Evolutionary conservation across 768 basidiomycete species (phyloP), one percentile per base, ranked within the genome.

Genomic region (Dacryopinax primogenitus): DNA sequence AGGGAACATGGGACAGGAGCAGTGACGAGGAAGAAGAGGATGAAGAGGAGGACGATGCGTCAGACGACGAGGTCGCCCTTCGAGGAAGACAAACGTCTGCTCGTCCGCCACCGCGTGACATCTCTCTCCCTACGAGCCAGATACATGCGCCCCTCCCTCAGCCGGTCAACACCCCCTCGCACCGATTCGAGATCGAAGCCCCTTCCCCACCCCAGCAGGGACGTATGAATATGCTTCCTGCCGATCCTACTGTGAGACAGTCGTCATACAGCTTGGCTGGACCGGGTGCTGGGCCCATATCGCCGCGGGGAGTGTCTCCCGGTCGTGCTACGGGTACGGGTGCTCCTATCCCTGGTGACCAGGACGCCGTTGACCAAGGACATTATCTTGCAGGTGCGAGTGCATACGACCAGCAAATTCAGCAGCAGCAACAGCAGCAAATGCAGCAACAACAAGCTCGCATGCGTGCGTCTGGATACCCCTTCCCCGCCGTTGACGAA

Each of bases 21-120:
- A 88, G 87, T 65, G 88, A 90, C 28, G 88, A 88, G 64, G 90
- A 92, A 44, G 88, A 89, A 72, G 88, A 91, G 2, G 90, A 94
- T 1, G 83, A 86, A 72, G 79, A 81, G 72, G 73, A 82, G 69
- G 74, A 74, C 15, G 71, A 73, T 3, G 70, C 67, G 28, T 68
- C 66, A 1, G 71, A 69, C 41, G 66, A 67, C 33, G 69, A 70
- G 35, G 66, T 12, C 41, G 18, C 64, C n/a, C 65, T 63, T 26
- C 65, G 63, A 44, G 62, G 32, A 2, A 33, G 41, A 61, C 33
- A 47, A 39, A 58, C 51, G 11, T 58, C 51, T 9, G 51, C 26
- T 30, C 51, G 51, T 13, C 51, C 51, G 4, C 51, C 51, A 18
- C 51, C 51, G 51, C 26, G 51, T 23, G 51, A 58, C 51, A 58